Evolutionary conservation across 164 flowering plant genomes (phyloP), one percentile per base, ranked within the genome.

Genomic region (Kingdonia uniflora): DNA sequence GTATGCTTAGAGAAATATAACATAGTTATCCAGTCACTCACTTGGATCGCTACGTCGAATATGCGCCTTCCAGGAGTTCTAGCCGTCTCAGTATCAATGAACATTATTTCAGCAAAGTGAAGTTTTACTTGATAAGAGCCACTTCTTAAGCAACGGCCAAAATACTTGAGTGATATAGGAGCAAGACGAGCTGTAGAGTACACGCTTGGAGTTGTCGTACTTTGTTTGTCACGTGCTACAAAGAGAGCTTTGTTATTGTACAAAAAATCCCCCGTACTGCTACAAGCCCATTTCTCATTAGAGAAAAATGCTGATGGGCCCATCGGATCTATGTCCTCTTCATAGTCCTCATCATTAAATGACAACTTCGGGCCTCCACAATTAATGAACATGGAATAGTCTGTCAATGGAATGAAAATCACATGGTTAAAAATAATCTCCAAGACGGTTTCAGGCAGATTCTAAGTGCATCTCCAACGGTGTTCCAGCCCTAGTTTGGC

Each of bases 91-190:
- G 76, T 71, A 72, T 76, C 63, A n/a, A 78, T 43, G 57, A 58
- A 84, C 71, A 72, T 73, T 10, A 80, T 85, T 69, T 87, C 98
- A 26, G 92, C 90, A 70, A 91, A 91, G 65, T 87, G 94, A 29
- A 91, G 94, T 43, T 51, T 57, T 43, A 91, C 94, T 47, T 49
- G 75, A 56, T 87, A 91, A 56, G 71, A 80, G 7, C 98, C 98
- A 12, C 62, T 55, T 16, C 62, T 58, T 16, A 75, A 52, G 56
- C 79, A 75, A 19, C 39, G 63, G 2, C 74, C 69, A 58, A 50
- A 72, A 25, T 72, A 75, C 22, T 63, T 72, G 11, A 75, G 65
- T 52, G 76, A 67, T 13, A 61, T 26, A 25, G 79, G 72, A 29
- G 76, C 65, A 37, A 69, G 42, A 24, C 76, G 74, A 19, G 79